Base-by-base conservation (phyloP, 345 rosid species). In the Citrus reticulata region DNA sequence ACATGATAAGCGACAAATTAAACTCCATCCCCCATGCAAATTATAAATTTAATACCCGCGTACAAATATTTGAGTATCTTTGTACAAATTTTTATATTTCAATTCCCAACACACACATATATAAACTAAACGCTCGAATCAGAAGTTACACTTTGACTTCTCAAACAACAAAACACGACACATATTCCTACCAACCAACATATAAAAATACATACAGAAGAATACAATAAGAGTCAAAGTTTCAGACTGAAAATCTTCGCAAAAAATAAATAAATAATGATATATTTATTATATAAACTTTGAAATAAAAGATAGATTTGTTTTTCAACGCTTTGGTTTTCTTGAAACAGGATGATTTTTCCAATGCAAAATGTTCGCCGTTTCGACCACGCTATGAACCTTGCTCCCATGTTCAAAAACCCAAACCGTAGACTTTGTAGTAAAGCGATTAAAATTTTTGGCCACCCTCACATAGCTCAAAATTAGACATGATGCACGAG, bases 311-410 rank as follows among this genome's bases (percentile, higher is more conserved):
- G 58, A 32, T 25, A 62, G 35, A 68, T 78, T 27, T 32, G 11
- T 63, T 69, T 69, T 82, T 85, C 81, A 82, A 84, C 79, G 83
- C 72, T 68, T 72, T 74, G 82, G 79, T 74, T 57, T 61, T 82
- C 62, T 68, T 39, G 78, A 17, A n/a, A 32, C 39, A 73, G 55
- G 24, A 63, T 76, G 73, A 78, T 83, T 83, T 80, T 84, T 79
- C 89, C 85, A 59, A 87, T 63, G 89, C 85, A 80, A 54, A 5
- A 24, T 83, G 90, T 84, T 83, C 89, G 77, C 85, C 98, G 98
- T 90, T 60, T 86, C 90, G 94, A 95, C 97, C 93, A 93, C 98
- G 97, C 64, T 82, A 54, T 54, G 58, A 16, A 80, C 81, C 90
- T 82, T 80, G 77, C 51, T 83, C 85, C 86, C 76, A 88, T 76